Conservation (phyloP, 1,139 yeast genomes). For the Suhomyces anneliseae region DNA sequence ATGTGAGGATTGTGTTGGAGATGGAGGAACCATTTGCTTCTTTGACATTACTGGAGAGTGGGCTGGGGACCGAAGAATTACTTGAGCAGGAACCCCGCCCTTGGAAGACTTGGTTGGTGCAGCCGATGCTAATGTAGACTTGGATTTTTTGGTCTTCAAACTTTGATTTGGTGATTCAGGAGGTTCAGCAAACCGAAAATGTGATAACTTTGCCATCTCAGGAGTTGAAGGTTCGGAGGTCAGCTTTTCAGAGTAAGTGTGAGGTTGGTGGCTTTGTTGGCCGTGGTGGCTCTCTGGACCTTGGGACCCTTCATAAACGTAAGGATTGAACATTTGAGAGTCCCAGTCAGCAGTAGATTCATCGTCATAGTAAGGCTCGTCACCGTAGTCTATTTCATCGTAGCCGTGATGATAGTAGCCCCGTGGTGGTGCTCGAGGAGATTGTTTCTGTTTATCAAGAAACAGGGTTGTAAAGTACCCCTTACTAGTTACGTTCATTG, state of each 20-base stretch:
- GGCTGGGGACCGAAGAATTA: neutral
- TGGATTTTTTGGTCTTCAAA: conserved; percentile 5
- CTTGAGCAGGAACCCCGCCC: neutral
- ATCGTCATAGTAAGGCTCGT: conserved; percentile 1
- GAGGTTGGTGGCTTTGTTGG: neutral
- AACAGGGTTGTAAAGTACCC: conserved; percentile 25
- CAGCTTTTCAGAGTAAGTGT: neutral
- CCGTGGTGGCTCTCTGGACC: neutral
- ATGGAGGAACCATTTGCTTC: conserved; percentile 2
- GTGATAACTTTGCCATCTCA: neutral
- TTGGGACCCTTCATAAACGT: neutral
- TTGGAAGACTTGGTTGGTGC: neutral
- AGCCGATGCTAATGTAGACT: conserved; percentile 4
- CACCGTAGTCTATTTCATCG: conserved; percentile 6
- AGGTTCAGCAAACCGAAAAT: conserved; percentile 2
- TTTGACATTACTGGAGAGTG: conserved; percentile 1
- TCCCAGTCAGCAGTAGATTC: conserved; percentile 4
- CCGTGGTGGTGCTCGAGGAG: conserved; percentile 12
- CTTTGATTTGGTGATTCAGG: neutral
- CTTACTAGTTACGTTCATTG: conserved; percentile 24
- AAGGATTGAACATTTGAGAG: conserved; percentile 4
- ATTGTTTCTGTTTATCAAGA: conserved; percentile 16
- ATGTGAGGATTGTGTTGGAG: conserved; percentile 2
- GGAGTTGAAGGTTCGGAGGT: neutral
- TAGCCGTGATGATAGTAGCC: conserved; percentile 3